Conservation (phyloP, 139 green algal species). For the Edaphochlamys debaryana region DNA sequence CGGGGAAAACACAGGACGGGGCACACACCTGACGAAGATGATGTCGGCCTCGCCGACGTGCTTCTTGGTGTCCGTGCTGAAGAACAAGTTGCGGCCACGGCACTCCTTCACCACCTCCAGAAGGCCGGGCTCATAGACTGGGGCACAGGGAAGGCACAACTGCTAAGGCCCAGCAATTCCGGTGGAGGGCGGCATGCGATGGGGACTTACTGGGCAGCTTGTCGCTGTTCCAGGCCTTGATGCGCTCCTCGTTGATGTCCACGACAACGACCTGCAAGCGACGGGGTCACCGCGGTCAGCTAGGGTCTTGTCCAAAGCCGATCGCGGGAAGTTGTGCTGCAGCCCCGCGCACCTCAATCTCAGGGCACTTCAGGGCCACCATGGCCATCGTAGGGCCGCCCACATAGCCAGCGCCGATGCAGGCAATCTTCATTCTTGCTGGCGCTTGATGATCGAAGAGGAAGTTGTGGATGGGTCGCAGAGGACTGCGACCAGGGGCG, state of each 20-base stretch:
- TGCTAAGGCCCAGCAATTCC: no score
- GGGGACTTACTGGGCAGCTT: slow-evolving; percentile 85
- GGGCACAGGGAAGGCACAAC: neutral
- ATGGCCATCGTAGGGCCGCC: slow-evolving; percentile 93
- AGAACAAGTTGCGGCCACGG: slow-evolving; percentile 96
- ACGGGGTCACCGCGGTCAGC: neutral
- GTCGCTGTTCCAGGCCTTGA: slow-evolving; percentile 95
- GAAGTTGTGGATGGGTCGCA: no score
- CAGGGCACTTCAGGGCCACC: slow-evolving; percentile 95
- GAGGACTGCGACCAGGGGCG: no score
- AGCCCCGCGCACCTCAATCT: slow-evolving; percentile 98
- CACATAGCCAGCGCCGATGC: slow-evolving; percentile 89
- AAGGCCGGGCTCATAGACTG: slow-evolving; percentile 97
- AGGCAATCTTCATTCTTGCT: slow-evolving; percentile 71
- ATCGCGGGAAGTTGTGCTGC: no score
- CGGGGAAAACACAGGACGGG: no score
- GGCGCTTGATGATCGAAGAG: neutral
- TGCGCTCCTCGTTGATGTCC: slow-evolving; percentile 59
- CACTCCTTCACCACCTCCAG: slow-evolving; percentile 89
- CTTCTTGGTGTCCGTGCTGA: slow-evolving; percentile 94
- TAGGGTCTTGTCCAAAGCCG: no score
- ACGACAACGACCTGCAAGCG: slow-evolving; percentile 41
- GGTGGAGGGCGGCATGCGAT: no score
- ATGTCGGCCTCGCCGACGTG: slow-evolving; percentile 95
- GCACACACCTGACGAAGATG: slow-evolving; percentile 94